Evolutionary conservation across 2,329 filamentous ascomycete genomes (phyloP).

Genomic region (Clonostachys solani): DNA sequence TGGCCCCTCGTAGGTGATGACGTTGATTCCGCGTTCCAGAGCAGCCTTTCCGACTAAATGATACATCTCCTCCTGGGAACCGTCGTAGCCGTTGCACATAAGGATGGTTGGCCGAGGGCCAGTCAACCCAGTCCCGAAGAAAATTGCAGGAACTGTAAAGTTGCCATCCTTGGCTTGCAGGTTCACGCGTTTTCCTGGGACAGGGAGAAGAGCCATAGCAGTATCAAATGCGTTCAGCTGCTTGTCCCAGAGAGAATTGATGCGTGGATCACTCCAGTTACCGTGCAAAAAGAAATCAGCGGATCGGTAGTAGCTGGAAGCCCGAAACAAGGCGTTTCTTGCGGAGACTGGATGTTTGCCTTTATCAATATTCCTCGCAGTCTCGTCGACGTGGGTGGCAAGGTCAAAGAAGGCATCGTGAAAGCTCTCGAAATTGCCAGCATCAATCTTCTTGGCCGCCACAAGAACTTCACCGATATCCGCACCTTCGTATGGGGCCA

Average conservation of each 20-base stretch:
- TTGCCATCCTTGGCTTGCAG: slow-evolving; percentile 15
- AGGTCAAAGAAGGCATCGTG: slow-evolving; percentile 4
- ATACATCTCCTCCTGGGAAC: slow-evolving; percentile 29
- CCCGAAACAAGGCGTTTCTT: slow-evolving; percentile 10
- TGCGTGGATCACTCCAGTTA: slow-evolving; percentile 32
- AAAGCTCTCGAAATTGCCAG: slow-evolving; percentile 6
- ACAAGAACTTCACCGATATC: slow-evolving; percentile 4
- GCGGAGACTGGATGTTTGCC: slow-evolving; percentile 2
- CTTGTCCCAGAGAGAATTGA: slow-evolving; percentile 27
- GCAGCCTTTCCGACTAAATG: slow-evolving; percentile 21
- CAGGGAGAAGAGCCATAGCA: slow-evolving; percentile 24
- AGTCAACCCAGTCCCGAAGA: slow-evolving; percentile 8
- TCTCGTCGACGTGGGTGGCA: slow-evolving; percentile 4
- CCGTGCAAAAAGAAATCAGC: slow-evolving; percentile 36
- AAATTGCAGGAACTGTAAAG: slow-evolving; percentile 21
- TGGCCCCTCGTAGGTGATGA: slow-evolving; percentile 39
- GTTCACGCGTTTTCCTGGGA: slow-evolving; percentile 26
- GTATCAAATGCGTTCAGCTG: slow-evolving; percentile 29
- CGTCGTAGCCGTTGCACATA: slow-evolving; percentile 30
- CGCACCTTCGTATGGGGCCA: not conserved
- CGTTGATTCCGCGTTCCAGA: slow-evolving; percentile 32
- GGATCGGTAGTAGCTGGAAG: slow-evolving; percentile 33
- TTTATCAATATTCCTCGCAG: slow-evolving; percentile 1
- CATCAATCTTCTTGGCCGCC: slow-evolving; percentile 6
- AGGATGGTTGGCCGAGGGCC: slow-evolving; percentile 23